A percentile compares a stretch with the other conserved stretches of the same genome.
Conservation (phyloP, 352 stramenopile genomes). For the Globisporangium spinosum region DNA sequence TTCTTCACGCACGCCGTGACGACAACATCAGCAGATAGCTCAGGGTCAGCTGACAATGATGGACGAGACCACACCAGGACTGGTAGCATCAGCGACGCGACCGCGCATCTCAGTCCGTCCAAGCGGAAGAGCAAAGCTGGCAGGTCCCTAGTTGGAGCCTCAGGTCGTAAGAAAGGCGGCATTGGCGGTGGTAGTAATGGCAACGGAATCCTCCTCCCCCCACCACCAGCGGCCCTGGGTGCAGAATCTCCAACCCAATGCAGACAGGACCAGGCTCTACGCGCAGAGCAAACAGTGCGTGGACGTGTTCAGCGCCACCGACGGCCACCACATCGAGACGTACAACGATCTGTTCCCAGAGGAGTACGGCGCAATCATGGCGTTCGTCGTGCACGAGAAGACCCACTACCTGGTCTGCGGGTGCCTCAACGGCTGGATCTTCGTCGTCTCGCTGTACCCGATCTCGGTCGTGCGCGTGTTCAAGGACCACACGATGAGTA, state of each 20-base stretch:
- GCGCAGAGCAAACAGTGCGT: constrained; percentile 45
- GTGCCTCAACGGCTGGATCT: constrained; percentile 50
- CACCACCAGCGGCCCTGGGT: constrained; percentile 35
- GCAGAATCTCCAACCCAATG: constrained; percentile 44
- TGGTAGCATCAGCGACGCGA: not conserved
- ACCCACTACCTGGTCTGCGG: constrained; percentile 66
- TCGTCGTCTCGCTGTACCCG: constrained; percentile 54
- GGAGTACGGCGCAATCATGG: constrained; percentile 55
- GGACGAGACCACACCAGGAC: not conserved
- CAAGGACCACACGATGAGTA: constrained; percentile 58
- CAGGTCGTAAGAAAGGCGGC: constrained; percentile 8
- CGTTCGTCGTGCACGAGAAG: constrained; percentile 62
- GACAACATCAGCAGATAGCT: not conserved
- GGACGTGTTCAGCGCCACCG: constrained; percentile 48
- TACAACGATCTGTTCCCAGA: constrained; percentile 46
- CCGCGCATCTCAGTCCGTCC: not conserved
- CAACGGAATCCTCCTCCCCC: not conserved
- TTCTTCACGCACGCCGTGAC: constrained; percentile 34
- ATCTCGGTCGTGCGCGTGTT: constrained; percentile 58
- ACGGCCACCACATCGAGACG: constrained; percentile 47
- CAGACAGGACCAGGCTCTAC: constrained; percentile 39
- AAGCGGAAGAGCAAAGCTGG: constrained; percentile 18
- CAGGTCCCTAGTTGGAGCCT: not conserved
- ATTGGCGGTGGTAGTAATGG: not conserved
- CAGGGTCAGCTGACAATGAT: not conserved